phyloP scores from a whole-genome alignment of 1,139 yeast genomes.

The Blastobotrys elegans region DNA sequence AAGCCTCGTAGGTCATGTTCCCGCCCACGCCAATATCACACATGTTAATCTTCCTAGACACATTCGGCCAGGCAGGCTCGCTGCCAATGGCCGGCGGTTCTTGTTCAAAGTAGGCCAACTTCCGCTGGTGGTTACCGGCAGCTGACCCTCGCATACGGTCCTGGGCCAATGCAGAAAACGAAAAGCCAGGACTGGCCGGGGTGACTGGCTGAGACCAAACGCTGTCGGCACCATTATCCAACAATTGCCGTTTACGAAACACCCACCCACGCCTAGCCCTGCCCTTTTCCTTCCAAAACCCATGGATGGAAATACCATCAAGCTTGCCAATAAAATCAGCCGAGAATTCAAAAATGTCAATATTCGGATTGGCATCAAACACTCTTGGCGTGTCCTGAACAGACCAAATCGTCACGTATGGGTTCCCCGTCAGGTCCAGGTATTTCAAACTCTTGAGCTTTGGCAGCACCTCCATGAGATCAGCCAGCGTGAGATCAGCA shows the following conservation, averaged over 20 bases:
- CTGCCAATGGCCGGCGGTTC: conserved; percentile 13
- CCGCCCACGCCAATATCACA: conserved; percentile 35
- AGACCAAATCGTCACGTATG: conserved; percentile 47
- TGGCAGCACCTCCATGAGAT: conserved; percentile 47
- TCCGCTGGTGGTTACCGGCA: neutral
- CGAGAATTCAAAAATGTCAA: conserved; percentile 39
- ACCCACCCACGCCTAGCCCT: conserved; percentile 79
- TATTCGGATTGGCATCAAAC: conserved; percentile 36
- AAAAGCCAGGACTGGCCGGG: conserved; percentile 21
- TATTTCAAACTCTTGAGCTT: conserved; percentile 34
- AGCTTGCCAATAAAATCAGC: conserved; percentile 31
- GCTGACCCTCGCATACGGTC: conserved; percentile 17
- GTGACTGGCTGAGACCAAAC: conserved; percentile 7
- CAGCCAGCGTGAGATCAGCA: conserved; percentile 47
- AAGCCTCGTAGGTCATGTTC: conserved; percentile 26
- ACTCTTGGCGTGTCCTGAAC: conserved; percentile 46
- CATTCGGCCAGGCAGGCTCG: conserved; percentile 28
- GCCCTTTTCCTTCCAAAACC: conserved; percentile 49
- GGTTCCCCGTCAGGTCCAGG: conserved; percentile 50
- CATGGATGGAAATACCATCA: conserved; percentile 29
- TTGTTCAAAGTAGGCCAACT: neutral
- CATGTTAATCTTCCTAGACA: conserved; percentile 33
- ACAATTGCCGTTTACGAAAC: conserved; percentile 17
- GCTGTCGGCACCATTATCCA: neutral
- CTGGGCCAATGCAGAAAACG: conserved; percentile 28